Conservation (phyloP, 108 stramenopile genomes). For the Stephanodiscus triporus region DNA sequence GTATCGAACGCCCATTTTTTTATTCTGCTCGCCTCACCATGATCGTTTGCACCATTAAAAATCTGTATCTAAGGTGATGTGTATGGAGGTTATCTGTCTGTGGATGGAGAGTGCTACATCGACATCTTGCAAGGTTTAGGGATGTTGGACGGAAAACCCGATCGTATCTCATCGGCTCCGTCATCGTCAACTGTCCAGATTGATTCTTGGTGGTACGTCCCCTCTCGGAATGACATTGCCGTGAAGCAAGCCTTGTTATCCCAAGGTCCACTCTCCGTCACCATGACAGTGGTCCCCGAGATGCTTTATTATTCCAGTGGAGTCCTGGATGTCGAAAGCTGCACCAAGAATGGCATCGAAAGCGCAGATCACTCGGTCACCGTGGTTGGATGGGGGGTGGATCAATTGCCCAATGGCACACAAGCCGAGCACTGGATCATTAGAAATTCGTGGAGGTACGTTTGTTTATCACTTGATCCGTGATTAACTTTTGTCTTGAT, state of each 20-base stretch:
- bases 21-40: background rate
- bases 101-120: constrained; percentile 40
- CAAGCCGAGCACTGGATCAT: constrained; percentile 52
- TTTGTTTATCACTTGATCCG: background rate
- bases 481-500: background rate
- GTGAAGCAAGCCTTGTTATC: constrained; percentile 30
- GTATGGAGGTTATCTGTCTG: constrained; percentile 31
- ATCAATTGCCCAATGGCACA: constrained; percentile 26
- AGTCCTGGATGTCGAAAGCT: constrained; percentile 30
- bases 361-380: constrained; percentile 39
- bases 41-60: no score
- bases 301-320: constrained; percentile 35
- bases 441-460: constrained; percentile 56
- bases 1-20: background rate
- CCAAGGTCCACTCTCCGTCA: constrained; percentile 27
- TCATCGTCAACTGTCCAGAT: constrained; percentile 12
- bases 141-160: constrained; percentile 13
- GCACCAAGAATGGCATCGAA: constrained; percentile 10
- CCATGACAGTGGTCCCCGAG: constrained; percentile 28
- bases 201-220: constrained; percentile 25
- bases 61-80: constrained; percentile 1
- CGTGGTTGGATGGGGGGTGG: constrained; percentile 43
- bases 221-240: constrained; percentile 26
- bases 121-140: constrained; percentile 24
- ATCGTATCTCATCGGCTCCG: background rate